Percentiles rank a stretch among this genome's conserved stretches.
These are phyloP conservation scores for Scopulariopsis brevicaulis DNA, from an alignment of 2,329 filamentous ascomycete species.

Conservation along the genomic window DNA sequence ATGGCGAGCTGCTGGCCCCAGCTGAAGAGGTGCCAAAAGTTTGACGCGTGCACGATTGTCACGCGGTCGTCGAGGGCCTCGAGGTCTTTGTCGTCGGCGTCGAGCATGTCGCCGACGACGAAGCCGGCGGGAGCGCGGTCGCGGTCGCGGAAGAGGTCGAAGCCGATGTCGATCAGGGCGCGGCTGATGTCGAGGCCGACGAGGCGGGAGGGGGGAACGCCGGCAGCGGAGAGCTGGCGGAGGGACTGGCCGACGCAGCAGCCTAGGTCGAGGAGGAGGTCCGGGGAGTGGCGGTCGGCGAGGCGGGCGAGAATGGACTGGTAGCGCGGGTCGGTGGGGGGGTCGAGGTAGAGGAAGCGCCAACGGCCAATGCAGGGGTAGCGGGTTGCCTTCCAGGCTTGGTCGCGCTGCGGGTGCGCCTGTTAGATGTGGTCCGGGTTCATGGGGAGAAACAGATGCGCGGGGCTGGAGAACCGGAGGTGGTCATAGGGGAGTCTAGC, in stretches of 20 bases:
- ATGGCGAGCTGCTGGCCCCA: slow-evolving; percentile 34
- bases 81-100: slow-evolving; percentile 23
- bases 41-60: slow-evolving; percentile 35
- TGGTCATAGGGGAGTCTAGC: neutral
- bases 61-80: slow-evolving; percentile 23
- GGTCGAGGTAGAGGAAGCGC: slow-evolving; percentile 33
- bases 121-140: slow-evolving; percentile 19
- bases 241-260: slow-evolving; percentile 39
- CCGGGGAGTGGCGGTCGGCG: slow-evolving; percentile 21
- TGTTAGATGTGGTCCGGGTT: neutral
- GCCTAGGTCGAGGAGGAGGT: slow-evolving; percentile 34
- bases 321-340: slow-evolving; percentile 27
- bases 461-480: neutral
- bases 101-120: slow-evolving; percentile 37
- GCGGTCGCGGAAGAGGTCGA: slow-evolving; percentile 51
- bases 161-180: slow-evolving; percentile 44
- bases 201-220: slow-evolving; percentile 33
- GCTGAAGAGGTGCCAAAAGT: slow-evolving; percentile 38
- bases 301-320: slow-evolving; percentile 29
- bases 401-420: slow-evolving; percentile 23
- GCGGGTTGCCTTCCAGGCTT: slow-evolving; percentile 30
- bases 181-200: slow-evolving; percentile 36
- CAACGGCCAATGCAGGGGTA: slow-evolving; percentile 36
- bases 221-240: slow-evolving; percentile 36
- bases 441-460: neutral